Evolutionary conservation across 2,329 filamentous ascomycete species (phyloP).

Genomic region (Triangularia verruculosa): DNA sequence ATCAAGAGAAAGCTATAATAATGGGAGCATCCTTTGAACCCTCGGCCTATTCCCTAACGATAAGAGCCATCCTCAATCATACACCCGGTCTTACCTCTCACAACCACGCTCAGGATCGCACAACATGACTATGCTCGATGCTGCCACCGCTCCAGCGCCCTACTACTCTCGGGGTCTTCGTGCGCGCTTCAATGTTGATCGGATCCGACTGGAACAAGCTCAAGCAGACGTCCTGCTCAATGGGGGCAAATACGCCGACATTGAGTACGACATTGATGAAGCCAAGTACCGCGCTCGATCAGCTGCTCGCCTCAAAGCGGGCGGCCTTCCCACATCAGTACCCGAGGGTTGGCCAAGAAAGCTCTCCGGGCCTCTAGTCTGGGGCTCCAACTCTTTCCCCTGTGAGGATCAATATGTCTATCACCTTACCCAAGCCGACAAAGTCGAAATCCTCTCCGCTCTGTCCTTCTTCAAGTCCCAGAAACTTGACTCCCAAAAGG

Average conservation of each 20-base stretch:
- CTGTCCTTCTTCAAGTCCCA: slow-evolving; percentile 19
- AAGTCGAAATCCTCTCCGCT: slow-evolving; percentile 19
- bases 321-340: slow-evolving; percentile 12
- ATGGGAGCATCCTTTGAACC: too few relatives aligned
- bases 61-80: too few relatives aligned
- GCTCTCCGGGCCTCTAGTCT: slow-evolving; percentile 21
- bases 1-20: too few relatives aligned
- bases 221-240: background rate
- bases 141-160: background rate
- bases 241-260: slow-evolving; percentile 16
- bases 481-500: slow-evolving; percentile 17
- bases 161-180: slow-evolving; percentile 24
- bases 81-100: too few relatives aligned
- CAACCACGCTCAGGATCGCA: background rate
- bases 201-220: slow-evolving; percentile 20
- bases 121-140: slow-evolving; percentile 2
- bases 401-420: slow-evolving; percentile 22
- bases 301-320: slow-evolving; percentile 16
- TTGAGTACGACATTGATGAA: slow-evolving; percentile 21
- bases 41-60: too few relatives aligned
- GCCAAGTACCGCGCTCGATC: slow-evolving; percentile 19
- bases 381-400: slow-evolving; percentile 18
- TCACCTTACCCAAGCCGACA: slow-evolving; percentile 18
- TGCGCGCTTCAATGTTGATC: slow-evolving; percentile 22
- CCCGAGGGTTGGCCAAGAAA: slow-evolving; percentile 22